Base-by-base conservation (phyloP, 2,329 filamentous ascomycete genomes). In the Tolypocladium tundrense region DNA sequence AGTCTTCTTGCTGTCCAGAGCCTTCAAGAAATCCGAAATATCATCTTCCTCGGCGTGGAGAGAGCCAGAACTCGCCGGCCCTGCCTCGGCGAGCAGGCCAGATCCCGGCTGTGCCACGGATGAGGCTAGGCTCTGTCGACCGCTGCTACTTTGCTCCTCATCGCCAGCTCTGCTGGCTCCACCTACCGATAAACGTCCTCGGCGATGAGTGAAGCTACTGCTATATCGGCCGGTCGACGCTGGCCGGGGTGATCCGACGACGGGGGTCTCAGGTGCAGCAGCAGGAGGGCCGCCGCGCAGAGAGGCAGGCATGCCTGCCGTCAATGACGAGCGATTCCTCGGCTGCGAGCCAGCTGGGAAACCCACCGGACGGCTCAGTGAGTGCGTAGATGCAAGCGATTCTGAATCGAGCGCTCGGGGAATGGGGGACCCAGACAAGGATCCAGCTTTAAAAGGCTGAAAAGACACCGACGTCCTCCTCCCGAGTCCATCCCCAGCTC, bases 401-500 rank as follows among this genome's bases (percentile, higher is more conserved):
- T 83, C 82, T 16, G 73, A 69, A 14, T 83, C 81, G 2, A 72
- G 68, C 8, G 76, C 69, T 37, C 79, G 75, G 35, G 75, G 75
- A n/a, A 79, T 70, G 0, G 92, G 93, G 5, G 92, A 97, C 4
- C 89, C 91, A 2, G 92, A 96, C n/a, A 97, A 78, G 1, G 93
- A 95, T 13, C 93, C 93, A 16, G 92, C 90, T 73, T 99, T 99
- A 77, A 99, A 99, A 0, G 93, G 92, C 65, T 95, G 90, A 66
- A 97, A 96, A 0, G 90, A 95, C 27, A 96, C 84, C 0, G 91
- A 97, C 8, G 89, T 87, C 56, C 91, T 84, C 65, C 91, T 83
- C 56, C 80, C 80, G 53, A 81, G 67, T 27, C 75, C 77, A 50
- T 88, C 79, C 24, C 87, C 72, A 16, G 72, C 74, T 54, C 77